Evolutionary conservation across 164 flowering plant species (phyloP).

Genomic region (Taxillus chinensis): DNA sequence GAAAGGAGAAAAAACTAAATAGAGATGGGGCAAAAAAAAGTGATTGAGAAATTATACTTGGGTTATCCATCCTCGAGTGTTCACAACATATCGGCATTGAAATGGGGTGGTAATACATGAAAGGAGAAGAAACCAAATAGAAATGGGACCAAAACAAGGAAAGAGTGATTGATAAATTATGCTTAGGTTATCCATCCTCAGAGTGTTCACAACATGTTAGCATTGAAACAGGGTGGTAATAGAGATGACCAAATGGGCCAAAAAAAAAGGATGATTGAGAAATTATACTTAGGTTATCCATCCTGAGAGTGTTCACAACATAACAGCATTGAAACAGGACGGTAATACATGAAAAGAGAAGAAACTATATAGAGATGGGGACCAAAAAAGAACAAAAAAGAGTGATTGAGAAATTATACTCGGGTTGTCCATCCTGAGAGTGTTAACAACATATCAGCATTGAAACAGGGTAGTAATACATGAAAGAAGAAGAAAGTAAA

Average conservation of each 20-base stretch:
- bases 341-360: too few species aligned
- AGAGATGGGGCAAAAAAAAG: not conserved
- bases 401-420: not conserved
- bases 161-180: not conserved
- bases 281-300: too few species aligned
- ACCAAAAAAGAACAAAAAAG: too few species aligned
- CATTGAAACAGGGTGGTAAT: not conserved
- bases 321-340: too few species aligned
- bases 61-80: too few species aligned
- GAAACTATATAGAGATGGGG: too few species aligned
- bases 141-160: too few species aligned
- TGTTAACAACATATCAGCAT: not conserved
- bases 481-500: not conserved
- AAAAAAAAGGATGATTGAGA: not conserved
- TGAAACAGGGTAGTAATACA: not conserved
- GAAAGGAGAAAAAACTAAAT: not conserved
- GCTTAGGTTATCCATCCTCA: conserved; percentile 1
- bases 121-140: too few species aligned
- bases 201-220: not conserved
- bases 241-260: not conserved
- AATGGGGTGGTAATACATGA: too few species aligned
- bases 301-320: too few species aligned
- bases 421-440: conserved; percentile 2
- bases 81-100: too few species aligned
- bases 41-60: too few species aligned